Base-by-base conservation (phyloP, 129 eudicot species). In the Chrysanthemum lavandulifolium region DNA sequence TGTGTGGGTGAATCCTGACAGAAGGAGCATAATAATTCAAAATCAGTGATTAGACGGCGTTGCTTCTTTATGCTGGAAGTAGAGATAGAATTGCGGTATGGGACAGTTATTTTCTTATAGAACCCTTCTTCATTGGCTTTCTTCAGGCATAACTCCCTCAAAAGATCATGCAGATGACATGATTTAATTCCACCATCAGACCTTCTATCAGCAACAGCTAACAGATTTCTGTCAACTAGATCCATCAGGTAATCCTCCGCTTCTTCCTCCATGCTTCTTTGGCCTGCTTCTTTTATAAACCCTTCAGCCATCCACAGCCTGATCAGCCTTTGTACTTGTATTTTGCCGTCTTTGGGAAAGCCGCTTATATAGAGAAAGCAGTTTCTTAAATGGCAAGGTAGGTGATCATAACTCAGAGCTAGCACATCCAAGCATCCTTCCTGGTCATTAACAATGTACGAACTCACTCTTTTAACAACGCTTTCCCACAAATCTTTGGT, bases 261-360 rank as follows among this genome's bases (percentile, higher is more conserved):
- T n/a, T 25, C 59, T 62, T 78, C 82, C 45, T 78, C 82, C 67
- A 63, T 8, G 58, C 48, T 13, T 54, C 54, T 78, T 11, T 64
- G 1, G 14, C 67, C 61, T 13, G 70, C 58, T 61, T 54, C 77
- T 5, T 61, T 65, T 70, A 78, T 78, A 25, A 78, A 71, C 49
- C 82, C 77, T 67, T 78, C 73, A 0, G 82, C 77, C 13, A 78
- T 51, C 82, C 82, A 78, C 45, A 78, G 43, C 73, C 82, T 71
- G 16, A 71, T 78, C 55, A 78, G 45, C 53, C 73, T 54, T 71
- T 67, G 29, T 6, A 70, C 76, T 0, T 29, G 72, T 15, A 69
- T 40, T 43, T 19, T 45, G 55, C 13, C 47, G 67, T 71, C 73
- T 16, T 71, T 72, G 43, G 67, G 73, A 72, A 64, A 78, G 29